Evolutionary conservation across 768 basidiomycete species (phyloP).

Genomic region (Termitomyces bulborhizus): DNA sequence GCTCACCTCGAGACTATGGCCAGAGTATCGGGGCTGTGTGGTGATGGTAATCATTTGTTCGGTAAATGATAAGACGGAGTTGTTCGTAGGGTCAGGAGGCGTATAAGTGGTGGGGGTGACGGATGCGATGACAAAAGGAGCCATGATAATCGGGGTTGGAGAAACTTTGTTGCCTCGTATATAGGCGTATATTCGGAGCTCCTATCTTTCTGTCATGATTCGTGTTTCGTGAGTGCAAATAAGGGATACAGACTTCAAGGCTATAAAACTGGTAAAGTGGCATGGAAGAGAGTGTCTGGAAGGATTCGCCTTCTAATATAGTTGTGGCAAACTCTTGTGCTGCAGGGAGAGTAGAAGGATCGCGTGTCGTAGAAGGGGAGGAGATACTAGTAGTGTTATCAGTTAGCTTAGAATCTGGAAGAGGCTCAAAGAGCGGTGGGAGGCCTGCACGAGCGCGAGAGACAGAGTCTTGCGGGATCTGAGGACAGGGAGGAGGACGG

Average conservation of each 20-base stretch:
- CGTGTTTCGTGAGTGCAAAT: neutral
- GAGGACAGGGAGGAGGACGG: conserved; percentile 44
- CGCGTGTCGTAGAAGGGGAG: conserved; percentile 13
- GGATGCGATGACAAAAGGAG: conserved; percentile 15
- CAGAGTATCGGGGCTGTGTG: conserved; percentile 28
- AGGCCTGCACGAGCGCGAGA: conserved; percentile 40
- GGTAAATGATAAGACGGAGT: conserved; percentile 12
- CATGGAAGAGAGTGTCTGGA: conserved; percentile 33
- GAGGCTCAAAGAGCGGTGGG: conserved; percentile 46
- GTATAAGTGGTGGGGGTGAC: neutral
- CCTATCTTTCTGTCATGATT: conserved; percentile 31
- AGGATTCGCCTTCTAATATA: conserved; percentile 18
- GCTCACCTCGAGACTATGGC: conserved; percentile 45
- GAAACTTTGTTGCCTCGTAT: conserved; percentile 26
- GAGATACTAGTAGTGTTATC: neutral
- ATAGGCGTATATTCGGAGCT: conserved; percentile 38
- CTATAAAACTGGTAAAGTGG: conserved; percentile 28
- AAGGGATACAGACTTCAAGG: conserved; percentile 31
- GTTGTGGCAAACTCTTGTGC: conserved; percentile 16
- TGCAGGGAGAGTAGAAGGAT: conserved; percentile 15
- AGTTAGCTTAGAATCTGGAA: conserved; percentile 3
- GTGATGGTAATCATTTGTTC: conserved; percentile 32
- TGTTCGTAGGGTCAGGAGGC: neutral
- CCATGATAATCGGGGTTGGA: conserved; percentile 20
- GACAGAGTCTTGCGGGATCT: conserved; percentile 35